Evolutionary conservation across 2,329 filamentous ascomycete species (phyloP).

Genomic region (Magnaporthiopsis poae): DNA sequence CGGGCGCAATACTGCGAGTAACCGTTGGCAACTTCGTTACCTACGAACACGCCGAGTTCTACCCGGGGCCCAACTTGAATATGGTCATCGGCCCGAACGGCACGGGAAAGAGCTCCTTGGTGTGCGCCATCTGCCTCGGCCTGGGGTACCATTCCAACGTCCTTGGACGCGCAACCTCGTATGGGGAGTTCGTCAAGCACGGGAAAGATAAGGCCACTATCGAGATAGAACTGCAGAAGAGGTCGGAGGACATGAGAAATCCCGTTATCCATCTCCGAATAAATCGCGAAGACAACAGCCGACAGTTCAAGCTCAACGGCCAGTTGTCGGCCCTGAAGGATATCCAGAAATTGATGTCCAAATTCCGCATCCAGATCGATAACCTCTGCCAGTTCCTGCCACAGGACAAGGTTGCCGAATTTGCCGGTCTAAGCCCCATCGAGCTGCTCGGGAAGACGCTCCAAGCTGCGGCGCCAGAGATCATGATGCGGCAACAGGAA

Average conservation of each 20-base stretch:
- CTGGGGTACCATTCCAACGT: constrained; percentile 74
- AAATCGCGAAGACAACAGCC: constrained; percentile 69
- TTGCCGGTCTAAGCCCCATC: constrained; percentile 71
- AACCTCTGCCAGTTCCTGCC: constrained; percentile 96
- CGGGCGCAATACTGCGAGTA: constrained; percentile 82
- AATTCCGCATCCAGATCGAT: constrained; percentile 85
- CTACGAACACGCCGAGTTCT: constrained; percentile 84
- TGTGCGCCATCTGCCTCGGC: constrained; percentile 91
- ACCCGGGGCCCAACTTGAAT: constrained; percentile 83
- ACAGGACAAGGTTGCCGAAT: constrained; percentile 90
- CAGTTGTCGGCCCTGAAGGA: constrained; percentile 50
- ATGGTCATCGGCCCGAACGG: constrained; percentile 99
- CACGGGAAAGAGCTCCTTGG: constrained; percentile 91
- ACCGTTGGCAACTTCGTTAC: constrained; percentile 85
- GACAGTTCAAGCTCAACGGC: constrained; percentile 69
- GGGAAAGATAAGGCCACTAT: constrained; percentile 67
- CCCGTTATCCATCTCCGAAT: constrained; percentile 68
- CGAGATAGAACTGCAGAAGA: constrained; percentile 78
- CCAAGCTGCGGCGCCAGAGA: constrained; percentile 70
- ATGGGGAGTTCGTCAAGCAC: constrained; percentile 89
- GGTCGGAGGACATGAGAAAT: constrained; percentile 51
- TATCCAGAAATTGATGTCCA: constrained; percentile 57
- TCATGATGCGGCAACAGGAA: constrained; percentile 72
- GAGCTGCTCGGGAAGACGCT: constrained; percentile 79
- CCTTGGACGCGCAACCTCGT: constrained; percentile 73